A percentile compares a stretch with the other conserved stretches of the same genome.
phyloP scores from a whole-genome alignment of 179 eudicot species.

The Drosera spatulata region DNA sequence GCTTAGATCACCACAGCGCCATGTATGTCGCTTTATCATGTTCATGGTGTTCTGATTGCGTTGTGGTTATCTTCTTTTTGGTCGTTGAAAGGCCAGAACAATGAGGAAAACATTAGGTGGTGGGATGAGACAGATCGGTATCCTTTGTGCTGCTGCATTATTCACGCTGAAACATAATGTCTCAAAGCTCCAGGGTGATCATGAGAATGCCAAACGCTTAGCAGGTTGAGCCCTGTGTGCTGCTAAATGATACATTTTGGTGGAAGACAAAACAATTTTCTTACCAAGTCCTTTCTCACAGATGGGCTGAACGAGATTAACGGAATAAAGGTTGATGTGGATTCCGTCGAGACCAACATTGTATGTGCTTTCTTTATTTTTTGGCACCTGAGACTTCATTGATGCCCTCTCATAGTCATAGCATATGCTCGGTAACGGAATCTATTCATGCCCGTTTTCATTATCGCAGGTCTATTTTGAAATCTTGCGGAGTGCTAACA shows the following conservation, averaged over 20 bases:
- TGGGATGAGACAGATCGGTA: slow-evolving; percentile 93
- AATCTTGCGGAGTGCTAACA: slow-evolving; percentile 34
- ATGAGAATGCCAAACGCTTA: slow-evolving; percentile 63
- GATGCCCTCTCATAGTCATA: neutral
- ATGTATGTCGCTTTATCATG: neutral
- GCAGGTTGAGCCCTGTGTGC: slow-evolving; percentile 40
- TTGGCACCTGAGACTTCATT: neutral
- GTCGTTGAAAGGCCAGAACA: slow-evolving; percentile 40
- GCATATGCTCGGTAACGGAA: neutral
- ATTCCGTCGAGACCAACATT: slow-evolving; percentile 79
- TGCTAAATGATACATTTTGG: no score
- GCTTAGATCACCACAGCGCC: no score
- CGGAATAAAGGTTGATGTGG: slow-evolving; percentile 60
- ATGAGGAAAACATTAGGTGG: slow-evolving; percentile 91
- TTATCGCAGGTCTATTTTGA: slow-evolving; percentile 48
- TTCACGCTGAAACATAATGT: slow-evolving; percentile 82
- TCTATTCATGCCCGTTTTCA: slow-evolving; percentile 5
- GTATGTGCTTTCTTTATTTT: slow-evolving; percentile 33
- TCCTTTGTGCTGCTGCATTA: slow-evolving; percentile 83
- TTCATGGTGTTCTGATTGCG: neutral
- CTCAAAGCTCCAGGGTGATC: slow-evolving; percentile 58
- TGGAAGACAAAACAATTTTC: neutral
- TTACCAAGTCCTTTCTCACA: slow-evolving; percentile 17
- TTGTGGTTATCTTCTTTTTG: neutral
- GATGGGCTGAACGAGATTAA: slow-evolving; percentile 65